Evolutionary conservation across 805 yeast species (phyloP).

Genomic region (Lipomyces lipofer): DNA sequence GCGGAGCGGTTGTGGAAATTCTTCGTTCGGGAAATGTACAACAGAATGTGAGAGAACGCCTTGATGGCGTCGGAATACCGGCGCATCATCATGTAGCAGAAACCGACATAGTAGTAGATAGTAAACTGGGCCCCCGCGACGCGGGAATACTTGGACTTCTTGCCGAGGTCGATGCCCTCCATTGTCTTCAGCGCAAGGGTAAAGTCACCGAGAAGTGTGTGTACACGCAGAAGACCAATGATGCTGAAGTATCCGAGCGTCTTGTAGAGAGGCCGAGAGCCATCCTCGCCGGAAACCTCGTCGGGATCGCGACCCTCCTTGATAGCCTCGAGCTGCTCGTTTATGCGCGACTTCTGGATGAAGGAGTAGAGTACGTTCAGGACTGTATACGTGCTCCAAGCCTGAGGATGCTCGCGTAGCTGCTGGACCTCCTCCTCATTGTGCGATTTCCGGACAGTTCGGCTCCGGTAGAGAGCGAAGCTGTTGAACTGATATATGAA

Average conservation of each 20-base stretch:
- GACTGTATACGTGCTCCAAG: conserved; percentile 51
- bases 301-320: conserved; percentile 38
- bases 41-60: conserved; percentile 49
- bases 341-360: conserved; percentile 45
- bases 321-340: conserved; percentile 44
- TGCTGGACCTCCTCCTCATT: conserved; percentile 45
- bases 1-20: conserved; percentile 45
- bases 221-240: conserved; percentile 52
- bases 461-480: conserved; percentile 46
- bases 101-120: conserved; percentile 54
- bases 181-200: conserved; percentile 51
- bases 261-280: conserved; percentile 47
- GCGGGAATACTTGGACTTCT: conserved; percentile 49
- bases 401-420: conserved; percentile 44
- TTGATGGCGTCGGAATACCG: conserved; percentile 54
- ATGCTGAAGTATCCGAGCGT: conserved; percentile 51
- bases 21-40: conserved; percentile 50
- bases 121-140: conserved; percentile 54
- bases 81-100: conserved; percentile 52
- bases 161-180: conserved; percentile 50
- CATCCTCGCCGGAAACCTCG: conserved; percentile 48
- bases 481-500: conserved; percentile 54
- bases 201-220: conserved; percentile 52
- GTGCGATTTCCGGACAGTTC: conserved; percentile 40
- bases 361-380: conserved; percentile 52